Evolutionary conservation across 768 basidiomycete genomes (phyloP).

Genomic region (Leccinum boreale): DNA sequence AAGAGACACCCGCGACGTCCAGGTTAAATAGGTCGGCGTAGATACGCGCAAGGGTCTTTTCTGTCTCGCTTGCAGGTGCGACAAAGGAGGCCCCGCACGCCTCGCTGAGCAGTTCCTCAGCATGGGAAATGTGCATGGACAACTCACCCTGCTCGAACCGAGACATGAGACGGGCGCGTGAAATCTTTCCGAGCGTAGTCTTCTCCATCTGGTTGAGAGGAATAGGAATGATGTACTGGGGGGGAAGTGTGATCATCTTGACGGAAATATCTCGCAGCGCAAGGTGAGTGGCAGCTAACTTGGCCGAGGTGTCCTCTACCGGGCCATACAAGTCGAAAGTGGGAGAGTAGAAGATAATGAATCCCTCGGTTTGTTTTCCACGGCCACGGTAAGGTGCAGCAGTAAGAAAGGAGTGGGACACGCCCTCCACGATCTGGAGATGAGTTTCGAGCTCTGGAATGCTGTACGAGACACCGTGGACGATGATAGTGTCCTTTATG

Average conservation of each 20-base stretch:
- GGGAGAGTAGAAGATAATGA: background rate
- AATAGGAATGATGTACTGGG: background rate
- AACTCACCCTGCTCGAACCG: background rate
- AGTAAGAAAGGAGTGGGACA: background rate
- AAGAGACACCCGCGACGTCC: background rate
- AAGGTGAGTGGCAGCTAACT: background rate
- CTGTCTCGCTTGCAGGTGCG: background rate
- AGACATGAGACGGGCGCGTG: background rate
- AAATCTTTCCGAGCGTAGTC: background rate
- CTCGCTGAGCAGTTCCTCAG: background rate
- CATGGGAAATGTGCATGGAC: background rate
- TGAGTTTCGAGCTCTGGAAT: background rate
- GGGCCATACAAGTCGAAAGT: background rate
- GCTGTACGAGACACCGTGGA: constrained; percentile 21
- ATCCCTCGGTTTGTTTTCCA: background rate
- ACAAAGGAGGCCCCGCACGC: background rate
- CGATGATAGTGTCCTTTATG: constrained; percentile 40
- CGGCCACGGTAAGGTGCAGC: background rate
- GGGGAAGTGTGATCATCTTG: background rate
- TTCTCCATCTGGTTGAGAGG: background rate
- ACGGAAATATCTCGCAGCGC: background rate
- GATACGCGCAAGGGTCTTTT: background rate
- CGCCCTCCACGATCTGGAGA: background rate
- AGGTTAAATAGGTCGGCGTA: background rate
- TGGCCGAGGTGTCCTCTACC: background rate